A percentile compares a stretch with the other conserved stretches of the same genome.
phyloP scores from a whole-genome alignment of 495 filamentous ascomycete genomes.

The Amniculicola lignicola region DNA sequence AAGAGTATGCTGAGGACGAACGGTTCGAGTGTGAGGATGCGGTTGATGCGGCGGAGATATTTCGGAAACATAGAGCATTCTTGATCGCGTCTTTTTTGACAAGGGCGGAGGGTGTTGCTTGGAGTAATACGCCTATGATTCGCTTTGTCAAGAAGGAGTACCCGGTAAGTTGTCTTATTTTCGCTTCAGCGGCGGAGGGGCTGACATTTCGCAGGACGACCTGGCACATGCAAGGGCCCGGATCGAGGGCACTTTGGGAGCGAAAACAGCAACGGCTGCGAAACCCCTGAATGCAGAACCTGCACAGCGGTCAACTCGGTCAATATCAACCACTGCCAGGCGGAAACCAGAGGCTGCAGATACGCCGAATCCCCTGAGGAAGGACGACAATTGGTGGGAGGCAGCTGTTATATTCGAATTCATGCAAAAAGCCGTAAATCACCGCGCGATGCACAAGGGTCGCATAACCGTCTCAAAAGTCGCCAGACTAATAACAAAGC shows the following conservation, averaged over 20 bases:
- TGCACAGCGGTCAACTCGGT: too few species aligned
- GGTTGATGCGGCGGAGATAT: conserved; percentile 50
- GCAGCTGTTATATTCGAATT: conserved; percentile 30
- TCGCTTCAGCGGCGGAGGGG: neutral
- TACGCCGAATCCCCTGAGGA: conserved; percentile 22
- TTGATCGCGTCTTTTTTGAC: conserved; percentile 59
- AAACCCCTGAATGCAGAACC: too few species aligned
- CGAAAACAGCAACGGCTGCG: neutral
- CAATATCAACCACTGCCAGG: too few species aligned
- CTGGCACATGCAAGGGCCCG: conserved; percentile 14
- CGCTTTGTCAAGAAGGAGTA: conserved; percentile 53
- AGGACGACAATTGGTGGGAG: conserved; percentile 37
- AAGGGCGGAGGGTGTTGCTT: conserved; percentile 53
- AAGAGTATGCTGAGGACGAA: conserved; percentile 35
- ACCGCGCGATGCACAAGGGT: conserved; percentile 14
- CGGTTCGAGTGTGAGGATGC: conserved; percentile 33
- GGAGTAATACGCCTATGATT: conserved; percentile 55
- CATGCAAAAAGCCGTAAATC: conserved; percentile 29
- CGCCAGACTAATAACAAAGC: conserved; percentile 17
- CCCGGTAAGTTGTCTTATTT: conserved; percentile 39
- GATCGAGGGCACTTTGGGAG: conserved; percentile 3
- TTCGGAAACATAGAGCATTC: conserved; percentile 55
- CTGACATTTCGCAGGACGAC: conserved; percentile 3
- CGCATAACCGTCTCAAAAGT: conserved; percentile 19
- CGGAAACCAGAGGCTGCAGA: conserved; percentile 7